These are phyloP conservation scores for Aspergillus bertholletiae DNA, from an alignment of 495 filamentous ascomycete species.

Conservation along the genomic window DNA sequence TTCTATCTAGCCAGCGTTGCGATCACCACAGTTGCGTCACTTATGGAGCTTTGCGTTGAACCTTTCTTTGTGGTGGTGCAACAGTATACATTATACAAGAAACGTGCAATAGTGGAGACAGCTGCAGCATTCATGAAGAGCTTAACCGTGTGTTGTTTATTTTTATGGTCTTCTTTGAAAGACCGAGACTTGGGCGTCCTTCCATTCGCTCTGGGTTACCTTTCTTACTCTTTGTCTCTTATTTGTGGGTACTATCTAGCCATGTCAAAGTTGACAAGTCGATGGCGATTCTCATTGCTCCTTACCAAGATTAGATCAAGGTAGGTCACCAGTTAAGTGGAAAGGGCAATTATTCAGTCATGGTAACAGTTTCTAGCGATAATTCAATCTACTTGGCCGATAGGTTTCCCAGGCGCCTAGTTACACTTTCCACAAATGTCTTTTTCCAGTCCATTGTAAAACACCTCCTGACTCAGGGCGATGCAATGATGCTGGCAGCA, in stretches of 20 bases:
- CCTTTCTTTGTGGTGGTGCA: constrained; percentile 83
- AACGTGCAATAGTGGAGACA: constrained; percentile 76
- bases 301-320: constrained; percentile 38
- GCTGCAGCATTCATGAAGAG: constrained; percentile 75
- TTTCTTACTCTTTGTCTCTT: constrained; percentile 68
- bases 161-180: constrained; percentile 51
- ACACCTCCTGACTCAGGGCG: constrained; percentile 89
- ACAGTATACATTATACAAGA: constrained; percentile 72
- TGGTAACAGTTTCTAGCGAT: constrained; percentile 20
- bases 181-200: constrained; percentile 63
- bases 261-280: constrained; percentile 36
- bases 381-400: constrained; percentile 49
- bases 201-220: constrained; percentile 85
- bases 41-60: constrained; percentile 79
- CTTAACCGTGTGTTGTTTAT: constrained; percentile 61
- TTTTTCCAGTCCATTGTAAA: constrained; percentile 87
- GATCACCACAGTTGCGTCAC: constrained; percentile 69
- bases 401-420: constrained; percentile 63
- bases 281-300: constrained; percentile 58
- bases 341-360: background rate
- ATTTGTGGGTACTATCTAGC: constrained; percentile 61
- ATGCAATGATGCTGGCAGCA: constrained; percentile 78
- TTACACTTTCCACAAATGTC: constrained; percentile 68
- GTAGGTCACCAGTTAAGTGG: constrained; percentile 25
- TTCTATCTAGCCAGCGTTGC: constrained; percentile 61